These are phyloP conservation scores for Typha latifolia DNA, from an alignment of 176 grass and related monocot genomes.

Conservation along the genomic window DNA sequence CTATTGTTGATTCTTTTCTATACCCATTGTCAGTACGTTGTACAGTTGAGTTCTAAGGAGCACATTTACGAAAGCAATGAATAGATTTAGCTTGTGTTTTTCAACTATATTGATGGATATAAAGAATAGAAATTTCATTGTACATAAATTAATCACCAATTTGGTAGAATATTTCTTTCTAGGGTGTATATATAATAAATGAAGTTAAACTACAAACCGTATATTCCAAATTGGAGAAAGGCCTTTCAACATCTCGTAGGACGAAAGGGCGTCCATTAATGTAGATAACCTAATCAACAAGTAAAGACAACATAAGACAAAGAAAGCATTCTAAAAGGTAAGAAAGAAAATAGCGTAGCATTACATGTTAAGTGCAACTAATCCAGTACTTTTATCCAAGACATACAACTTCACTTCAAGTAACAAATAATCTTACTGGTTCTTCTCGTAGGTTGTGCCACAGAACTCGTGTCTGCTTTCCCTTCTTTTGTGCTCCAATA, in stretches of 20 bases:
- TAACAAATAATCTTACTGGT: slow-evolving; percentile 45
- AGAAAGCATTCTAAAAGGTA: background rate
- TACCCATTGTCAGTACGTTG: too few relatives aligned
- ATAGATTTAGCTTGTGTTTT: too few relatives aligned
- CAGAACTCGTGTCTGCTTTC: slow-evolving; percentile 60
- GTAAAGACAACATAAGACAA: slow-evolving; percentile 22
- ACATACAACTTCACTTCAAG: slow-evolving; percentile 10
- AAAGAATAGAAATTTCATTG: slow-evolving; percentile 12
- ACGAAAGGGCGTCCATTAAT: slow-evolving; percentile 87
- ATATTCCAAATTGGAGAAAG: slow-evolving; percentile 99
- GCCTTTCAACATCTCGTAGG: slow-evolving; percentile 89
- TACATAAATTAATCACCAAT: too few relatives aligned
- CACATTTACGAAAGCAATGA: too few relatives aligned
- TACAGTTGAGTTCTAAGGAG: too few relatives aligned
- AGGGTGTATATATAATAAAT: too few relatives aligned
- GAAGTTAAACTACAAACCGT: slow-evolving; percentile 44
- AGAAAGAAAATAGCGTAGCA: background rate
- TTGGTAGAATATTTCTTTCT: too few relatives aligned
- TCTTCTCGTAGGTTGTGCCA: slow-evolving; percentile 98
- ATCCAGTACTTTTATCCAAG: background rate
- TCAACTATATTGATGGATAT: background rate
- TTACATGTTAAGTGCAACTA: slow-evolving; percentile 2
- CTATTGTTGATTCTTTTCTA: too few relatives aligned
- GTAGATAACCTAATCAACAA: slow-evolving; percentile 78
- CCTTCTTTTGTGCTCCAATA: slow-evolving; percentile 72